These are phyloP conservation scores for Tuber calosporum DNA, from an alignment of 495 filamentous ascomycete genomes.

Conservation along the genomic window DNA sequence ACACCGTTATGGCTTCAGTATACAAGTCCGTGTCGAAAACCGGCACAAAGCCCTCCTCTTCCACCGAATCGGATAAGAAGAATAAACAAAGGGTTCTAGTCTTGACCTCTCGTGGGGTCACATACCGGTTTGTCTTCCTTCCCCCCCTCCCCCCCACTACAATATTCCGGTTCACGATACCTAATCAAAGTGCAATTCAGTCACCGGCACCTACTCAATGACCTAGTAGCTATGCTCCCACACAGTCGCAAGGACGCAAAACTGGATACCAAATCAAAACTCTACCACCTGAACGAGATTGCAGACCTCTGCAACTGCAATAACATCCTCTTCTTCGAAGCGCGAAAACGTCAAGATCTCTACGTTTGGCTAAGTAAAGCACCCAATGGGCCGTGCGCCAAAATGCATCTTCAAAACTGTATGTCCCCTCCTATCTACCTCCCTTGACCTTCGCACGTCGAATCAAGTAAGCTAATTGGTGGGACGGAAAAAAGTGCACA, in stretches of 20 bases:
- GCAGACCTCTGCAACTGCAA: constrained; percentile 99
- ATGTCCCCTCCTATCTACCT: neutral
- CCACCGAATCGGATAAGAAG: constrained; percentile 47
- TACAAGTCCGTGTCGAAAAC: constrained; percentile 85
- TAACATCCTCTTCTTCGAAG: constrained; percentile 94
- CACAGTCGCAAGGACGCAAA: constrained; percentile 93
- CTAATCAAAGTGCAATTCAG: constrained; percentile 43
- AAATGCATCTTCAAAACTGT: constrained; percentile 69
- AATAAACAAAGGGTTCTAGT: constrained; percentile 81
- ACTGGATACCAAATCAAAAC: constrained; percentile 89
- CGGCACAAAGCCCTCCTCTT: constrained; percentile 48
- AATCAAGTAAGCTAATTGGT: neutral
- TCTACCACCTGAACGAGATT: constrained; percentile 88
- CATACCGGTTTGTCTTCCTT: constrained; percentile 60
- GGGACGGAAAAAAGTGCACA: constrained; percentile 56
- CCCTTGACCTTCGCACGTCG: neutral
- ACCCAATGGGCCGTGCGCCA: constrained; percentile 90
- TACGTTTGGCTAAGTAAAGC: constrained; percentile 92
- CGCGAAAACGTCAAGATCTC: constrained; percentile 84
- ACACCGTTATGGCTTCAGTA: constrained; percentile 74
- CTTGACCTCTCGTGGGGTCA: constrained; percentile 80
- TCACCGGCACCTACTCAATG: constrained; percentile 87
- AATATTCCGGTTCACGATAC: neutral
- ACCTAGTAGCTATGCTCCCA: constrained; percentile 80
- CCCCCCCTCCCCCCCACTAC: constrained; percentile 1